Evolutionary conservation across 306 rosid species (phyloP).

Genomic region (Castanea mollissima): DNA sequence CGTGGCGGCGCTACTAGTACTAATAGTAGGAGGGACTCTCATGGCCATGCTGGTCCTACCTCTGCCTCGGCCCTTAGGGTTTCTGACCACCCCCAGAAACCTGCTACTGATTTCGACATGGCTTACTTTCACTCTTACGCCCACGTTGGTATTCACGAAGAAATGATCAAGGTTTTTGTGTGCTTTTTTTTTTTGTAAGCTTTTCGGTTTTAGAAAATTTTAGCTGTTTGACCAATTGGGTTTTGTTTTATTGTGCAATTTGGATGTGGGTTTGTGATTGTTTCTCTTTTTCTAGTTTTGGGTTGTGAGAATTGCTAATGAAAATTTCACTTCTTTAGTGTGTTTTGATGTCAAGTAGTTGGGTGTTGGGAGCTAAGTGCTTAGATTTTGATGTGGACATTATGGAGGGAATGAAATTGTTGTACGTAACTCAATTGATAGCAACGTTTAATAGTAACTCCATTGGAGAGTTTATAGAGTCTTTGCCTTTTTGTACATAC

Average conservation of each 20-base stretch:
- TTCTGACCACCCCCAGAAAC: constrained; percentile 46
- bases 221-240: background rate
- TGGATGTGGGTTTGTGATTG: background rate
- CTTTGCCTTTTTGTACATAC: too few relatives aligned
- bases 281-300: background rate
- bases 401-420: too few relatives aligned
- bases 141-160: constrained; percentile 95
- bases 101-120: constrained; percentile 88
- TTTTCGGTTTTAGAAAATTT: background rate
- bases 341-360: background rate
- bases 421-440: too few relatives aligned
- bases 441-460: too few relatives aligned
- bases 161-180: constrained; percentile 80
- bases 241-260: background rate
- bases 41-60: constrained; percentile 1
- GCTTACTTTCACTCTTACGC: constrained; percentile 94
- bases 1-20: constrained; percentile 25
- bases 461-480: too few relatives aligned
- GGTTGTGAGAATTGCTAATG: background rate
- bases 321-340: background rate
- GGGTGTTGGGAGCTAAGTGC: background rate
- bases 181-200: background rate
- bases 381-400: background rate
- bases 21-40: constrained; percentile 37
- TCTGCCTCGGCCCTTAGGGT: constrained; percentile 53